A percentile compares a stretch with the other conserved stretches of the same genome.
These are phyloP conservation scores for Aleurites moluccanus DNA, from an alignment of 441 rosid species.

Conservation along the genomic window DNA sequence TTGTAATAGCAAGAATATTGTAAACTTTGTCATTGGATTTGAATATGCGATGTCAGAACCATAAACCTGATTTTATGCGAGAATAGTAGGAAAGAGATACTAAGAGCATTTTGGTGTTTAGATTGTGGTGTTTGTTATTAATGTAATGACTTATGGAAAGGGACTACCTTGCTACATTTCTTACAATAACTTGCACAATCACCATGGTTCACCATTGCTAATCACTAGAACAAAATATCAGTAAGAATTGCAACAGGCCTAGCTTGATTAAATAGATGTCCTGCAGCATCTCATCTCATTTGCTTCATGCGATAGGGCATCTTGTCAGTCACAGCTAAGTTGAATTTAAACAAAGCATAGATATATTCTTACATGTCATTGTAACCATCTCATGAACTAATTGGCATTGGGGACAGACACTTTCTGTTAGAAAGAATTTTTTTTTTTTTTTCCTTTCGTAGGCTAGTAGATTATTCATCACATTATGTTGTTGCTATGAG, in stretches of 20 bases:
- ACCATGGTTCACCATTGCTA: neutral
- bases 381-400: neutral
- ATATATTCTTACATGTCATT: neutral
- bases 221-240: neutral
- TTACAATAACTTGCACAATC: neutral
- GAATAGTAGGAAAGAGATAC: neutral
- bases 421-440: neutral
- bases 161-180: neutral
- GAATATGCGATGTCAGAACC: neutral
- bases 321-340: neutral
- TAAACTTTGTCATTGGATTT: neutral
- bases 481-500: neutral
- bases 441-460: neutral
- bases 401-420: neutral
- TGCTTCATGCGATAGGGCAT: neutral
- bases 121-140: neutral
- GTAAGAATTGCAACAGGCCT: neutral
- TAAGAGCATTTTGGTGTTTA: neutral
- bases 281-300: neutral
- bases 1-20: neutral
- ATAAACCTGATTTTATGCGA: neutral
- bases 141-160: constrained; percentile 1
- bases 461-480: neutral
- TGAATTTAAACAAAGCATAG: neutral
- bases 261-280: neutral